phyloP scores from a whole-genome alignment of 306 rosid genomes.

The Medicago lupulina region DNA sequence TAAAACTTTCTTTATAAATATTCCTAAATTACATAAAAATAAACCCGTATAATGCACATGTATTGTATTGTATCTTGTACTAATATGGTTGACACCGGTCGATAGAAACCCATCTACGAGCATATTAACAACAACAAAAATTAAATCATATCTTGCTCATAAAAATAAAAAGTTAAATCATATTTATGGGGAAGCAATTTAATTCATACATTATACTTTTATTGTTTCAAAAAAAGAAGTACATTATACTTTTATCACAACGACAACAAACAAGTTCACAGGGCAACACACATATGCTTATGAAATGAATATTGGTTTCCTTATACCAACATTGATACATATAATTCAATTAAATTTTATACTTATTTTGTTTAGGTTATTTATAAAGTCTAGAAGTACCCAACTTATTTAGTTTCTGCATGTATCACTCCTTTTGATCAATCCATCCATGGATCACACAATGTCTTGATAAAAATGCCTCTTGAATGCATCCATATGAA shows the following conservation, averaged over 20 bases:
- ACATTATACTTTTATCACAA: background rate
- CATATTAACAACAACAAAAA: background rate
- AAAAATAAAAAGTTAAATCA: background rate
- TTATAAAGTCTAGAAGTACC: background rate
- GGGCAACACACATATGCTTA: background rate
- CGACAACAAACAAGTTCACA: background rate
- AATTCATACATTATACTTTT: background rate
- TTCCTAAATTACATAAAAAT: too few relatives aligned
- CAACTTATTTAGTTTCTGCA: background rate
- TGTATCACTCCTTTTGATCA: background rate
- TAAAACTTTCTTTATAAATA: too few relatives aligned
- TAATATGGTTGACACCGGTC: background rate
- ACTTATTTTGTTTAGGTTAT: conserved; percentile 13
- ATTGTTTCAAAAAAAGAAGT: too few relatives aligned
- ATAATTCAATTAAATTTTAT: background rate
- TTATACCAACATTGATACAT: background rate
- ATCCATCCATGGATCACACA: background rate
- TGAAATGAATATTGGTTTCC: background rate
- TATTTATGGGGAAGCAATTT: background rate
- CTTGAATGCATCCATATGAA: conserved; percentile 62
- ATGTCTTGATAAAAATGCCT: conserved; percentile 55
- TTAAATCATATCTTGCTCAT: background rate
- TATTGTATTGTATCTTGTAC: too few relatives aligned
- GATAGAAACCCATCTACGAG: background rate
- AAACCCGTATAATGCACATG: too few relatives aligned